Percentiles rank a stretch among this genome's conserved stretches.
phyloP scores from a whole-genome alignment of 441 rosid species.

The Adansonia gregorii region DNA sequence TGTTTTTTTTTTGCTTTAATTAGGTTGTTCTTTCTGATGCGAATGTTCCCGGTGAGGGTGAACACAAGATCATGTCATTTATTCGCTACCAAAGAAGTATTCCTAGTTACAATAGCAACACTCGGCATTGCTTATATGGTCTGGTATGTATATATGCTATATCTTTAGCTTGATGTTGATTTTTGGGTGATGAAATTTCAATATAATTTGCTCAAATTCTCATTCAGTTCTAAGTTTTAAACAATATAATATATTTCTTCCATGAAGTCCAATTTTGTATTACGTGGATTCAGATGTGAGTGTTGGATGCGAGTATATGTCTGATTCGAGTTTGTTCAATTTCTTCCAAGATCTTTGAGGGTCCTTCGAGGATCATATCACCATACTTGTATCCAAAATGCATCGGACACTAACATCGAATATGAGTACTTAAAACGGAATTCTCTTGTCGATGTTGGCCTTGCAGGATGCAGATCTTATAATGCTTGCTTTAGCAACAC shows the following conservation, averaged over 20 bases:
- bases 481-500: constrained; percentile 38
- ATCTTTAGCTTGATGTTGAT: background rate
- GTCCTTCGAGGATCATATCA: too few species aligned
- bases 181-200: background rate
- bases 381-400: too few species aligned
- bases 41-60: constrained; percentile 44
- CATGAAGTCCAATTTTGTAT: background rate
- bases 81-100: constrained; percentile 24
- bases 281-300: too few species aligned
- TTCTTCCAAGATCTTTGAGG: too few species aligned
- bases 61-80: constrained; percentile 38
- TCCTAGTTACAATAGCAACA: constrained; percentile 28
- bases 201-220: background rate
- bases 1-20: background rate
- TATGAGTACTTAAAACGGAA: too few species aligned
- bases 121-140: constrained; percentile 35
- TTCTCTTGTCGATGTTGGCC: background rate
- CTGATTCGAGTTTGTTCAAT: too few species aligned
- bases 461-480: constrained; percentile 40
- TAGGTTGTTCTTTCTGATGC: constrained; percentile 38
- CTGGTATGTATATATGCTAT: constrained; percentile 21
- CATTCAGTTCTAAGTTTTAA: background rate
- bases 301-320: too few species aligned
- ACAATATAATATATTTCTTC: background rate
- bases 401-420: too few species aligned